phyloP scores from a whole-genome alignment of 768 basidiomycete genomes.

The Lactarius indigo region DNA sequence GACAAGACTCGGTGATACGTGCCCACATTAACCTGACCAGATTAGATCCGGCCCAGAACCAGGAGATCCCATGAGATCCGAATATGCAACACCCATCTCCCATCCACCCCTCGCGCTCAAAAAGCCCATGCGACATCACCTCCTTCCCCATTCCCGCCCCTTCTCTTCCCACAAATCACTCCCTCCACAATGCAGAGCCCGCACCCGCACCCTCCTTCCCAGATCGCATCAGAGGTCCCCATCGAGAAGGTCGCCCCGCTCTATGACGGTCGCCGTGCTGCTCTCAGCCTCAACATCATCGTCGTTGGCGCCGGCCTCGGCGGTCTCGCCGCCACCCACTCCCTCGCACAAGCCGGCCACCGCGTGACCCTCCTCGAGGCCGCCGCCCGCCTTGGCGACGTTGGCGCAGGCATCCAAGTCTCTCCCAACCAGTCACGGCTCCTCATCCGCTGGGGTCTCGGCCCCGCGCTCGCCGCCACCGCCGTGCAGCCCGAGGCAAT shows the following conservation, averaged over 20 bases:
- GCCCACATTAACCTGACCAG: too few relatives aligned
- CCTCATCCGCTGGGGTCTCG: constrained; percentile 39
- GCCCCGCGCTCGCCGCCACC: constrained; percentile 30
- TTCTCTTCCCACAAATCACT: neutral
- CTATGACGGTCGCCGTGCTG: constrained; percentile 33
- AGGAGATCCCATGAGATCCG: too few relatives aligned
- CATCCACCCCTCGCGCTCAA: neutral
- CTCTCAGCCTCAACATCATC: constrained; percentile 36
- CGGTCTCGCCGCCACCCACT: constrained; percentile 39
- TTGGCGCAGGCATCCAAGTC: constrained; percentile 43
- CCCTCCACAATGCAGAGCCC: neutral
- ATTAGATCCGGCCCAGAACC: too few relatives aligned
- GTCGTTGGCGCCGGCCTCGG: constrained; percentile 43
- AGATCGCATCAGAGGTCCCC: constrained; percentile 1
- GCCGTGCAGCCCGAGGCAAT: constrained; percentile 39
- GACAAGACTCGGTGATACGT: too few relatives aligned
- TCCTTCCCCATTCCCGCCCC: neutral
- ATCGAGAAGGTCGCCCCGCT: constrained; percentile 27
- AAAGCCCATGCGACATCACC: neutral
- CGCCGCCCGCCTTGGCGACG: constrained; percentile 38
- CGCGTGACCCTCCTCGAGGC: constrained; percentile 39
- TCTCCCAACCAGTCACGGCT: constrained; percentile 40
- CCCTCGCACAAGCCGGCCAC: constrained; percentile 40
- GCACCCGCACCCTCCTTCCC: neutral
- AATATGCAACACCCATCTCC: too few relatives aligned